phyloP scores from a whole-genome alignment of 306 rosid species.

The Hippophae gyantsensis region DNA sequence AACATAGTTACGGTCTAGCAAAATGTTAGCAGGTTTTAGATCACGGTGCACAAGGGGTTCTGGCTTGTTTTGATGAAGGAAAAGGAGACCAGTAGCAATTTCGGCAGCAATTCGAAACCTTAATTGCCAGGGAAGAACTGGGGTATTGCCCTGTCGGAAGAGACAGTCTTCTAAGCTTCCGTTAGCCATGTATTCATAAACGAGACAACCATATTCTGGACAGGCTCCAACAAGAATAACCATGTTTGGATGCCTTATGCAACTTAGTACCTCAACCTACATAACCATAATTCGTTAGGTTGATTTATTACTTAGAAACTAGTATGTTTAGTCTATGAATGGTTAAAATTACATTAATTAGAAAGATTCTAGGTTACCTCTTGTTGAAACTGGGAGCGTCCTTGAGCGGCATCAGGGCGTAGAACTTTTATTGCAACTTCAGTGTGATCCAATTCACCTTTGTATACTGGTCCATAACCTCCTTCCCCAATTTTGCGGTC shows the following conservation, averaged over 20 bases:
- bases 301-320: too few relatives aligned
- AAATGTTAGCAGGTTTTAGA: slow-evolving; percentile 72
- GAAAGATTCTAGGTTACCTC: slow-evolving; percentile 40
- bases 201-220: slow-evolving; percentile 71
- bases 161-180: slow-evolving; percentile 92
- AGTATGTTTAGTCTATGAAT: too few relatives aligned
- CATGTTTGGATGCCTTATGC: slow-evolving; percentile 90
- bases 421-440: slow-evolving; percentile 68
- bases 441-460: slow-evolving; percentile 55
- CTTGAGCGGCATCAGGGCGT: slow-evolving; percentile 64
- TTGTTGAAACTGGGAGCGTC: slow-evolving; percentile 66
- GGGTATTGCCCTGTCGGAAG: slow-evolving; percentile 37
- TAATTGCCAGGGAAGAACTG: slow-evolving; percentile 65
- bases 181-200: slow-evolving; percentile 73
- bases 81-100: slow-evolving; percentile 71
- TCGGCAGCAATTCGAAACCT: slow-evolving; percentile 78
- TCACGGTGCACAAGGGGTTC: slow-evolving; percentile 94
- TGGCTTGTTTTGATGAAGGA: slow-evolving; percentile 74
- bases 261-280: slow-evolving; percentile 66
- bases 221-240: slow-evolving; percentile 91
- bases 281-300: not conserved
- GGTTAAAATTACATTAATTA: not conserved
- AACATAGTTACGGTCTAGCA: slow-evolving; percentile 74
- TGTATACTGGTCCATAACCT: slow-evolving; percentile 85
- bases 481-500: slow-evolving; percentile 74